Percentiles rank a stretch among this genome's conserved stretches.
Evolutionary conservation across 441 rosid genomes (phyloP).

Genomic region (Populus hybrid): DNA sequence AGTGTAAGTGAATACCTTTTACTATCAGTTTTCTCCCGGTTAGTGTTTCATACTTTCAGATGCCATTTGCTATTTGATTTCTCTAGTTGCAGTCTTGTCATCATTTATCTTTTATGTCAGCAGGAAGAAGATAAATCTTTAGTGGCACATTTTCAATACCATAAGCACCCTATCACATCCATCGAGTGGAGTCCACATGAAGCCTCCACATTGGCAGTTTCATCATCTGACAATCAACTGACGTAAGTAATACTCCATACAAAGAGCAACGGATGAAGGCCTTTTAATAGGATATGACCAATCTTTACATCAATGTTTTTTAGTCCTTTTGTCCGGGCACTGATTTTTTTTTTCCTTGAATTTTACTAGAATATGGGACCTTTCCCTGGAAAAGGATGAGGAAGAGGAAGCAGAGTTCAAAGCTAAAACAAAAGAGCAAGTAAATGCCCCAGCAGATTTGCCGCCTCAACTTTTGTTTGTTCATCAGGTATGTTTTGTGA

Average conservation of each 20-base stretch:
- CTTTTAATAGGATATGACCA: not conserved
- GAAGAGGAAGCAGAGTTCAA: constrained; percentile 93
- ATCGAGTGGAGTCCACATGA: constrained; percentile 95
- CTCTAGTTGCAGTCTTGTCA: not conserved
- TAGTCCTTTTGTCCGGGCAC: not conserved
- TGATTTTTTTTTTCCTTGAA: not conserved
- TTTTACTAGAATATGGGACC: constrained; percentile 81
- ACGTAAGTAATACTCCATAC: constrained; percentile 49
- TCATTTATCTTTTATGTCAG: not conserved
- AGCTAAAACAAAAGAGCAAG: constrained; percentile 76
- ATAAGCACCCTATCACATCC: constrained; percentile 80
- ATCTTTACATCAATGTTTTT: not conserved
- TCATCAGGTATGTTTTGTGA: constrained; percentile 59
- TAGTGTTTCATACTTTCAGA: not conserved
- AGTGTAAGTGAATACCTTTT: not conserved
- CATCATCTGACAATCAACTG: constrained; percentile 84
- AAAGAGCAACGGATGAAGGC: not conserved
- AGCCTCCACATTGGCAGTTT: constrained; percentile 76
- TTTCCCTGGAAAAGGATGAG: constrained; percentile 84
- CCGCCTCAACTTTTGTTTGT: constrained; percentile 98
- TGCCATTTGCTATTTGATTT: not conserved
- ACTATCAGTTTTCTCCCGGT: not conserved
- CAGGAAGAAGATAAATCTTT: constrained; percentile 72
- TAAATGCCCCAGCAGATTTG: constrained; percentile 73
- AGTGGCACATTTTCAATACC: constrained; percentile 88